A percentile compares a stretch with the other conserved stretches of the same genome.
Evolutionary conservation across 192 early-diverging fungal species (phyloP).

Genomic region (Podila epicladia): DNA sequence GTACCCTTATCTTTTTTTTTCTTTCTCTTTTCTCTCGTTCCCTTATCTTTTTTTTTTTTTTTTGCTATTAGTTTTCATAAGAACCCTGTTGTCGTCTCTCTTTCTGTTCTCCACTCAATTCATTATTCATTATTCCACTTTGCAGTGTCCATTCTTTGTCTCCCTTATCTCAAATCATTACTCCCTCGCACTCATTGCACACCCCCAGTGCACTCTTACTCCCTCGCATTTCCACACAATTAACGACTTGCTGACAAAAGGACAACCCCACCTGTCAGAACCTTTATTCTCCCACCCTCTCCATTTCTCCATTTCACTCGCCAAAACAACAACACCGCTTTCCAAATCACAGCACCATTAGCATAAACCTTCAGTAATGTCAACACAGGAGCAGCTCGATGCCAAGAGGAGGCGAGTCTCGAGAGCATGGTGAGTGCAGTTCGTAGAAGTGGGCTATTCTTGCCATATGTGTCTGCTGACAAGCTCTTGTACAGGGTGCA

Average conservation of each 20-base stretch:
- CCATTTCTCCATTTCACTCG: background rate
- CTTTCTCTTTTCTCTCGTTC: background rate
- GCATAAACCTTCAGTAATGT: background rate
- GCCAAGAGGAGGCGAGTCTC: conserved; percentile 48
- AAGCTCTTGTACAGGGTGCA: too few relatives aligned
- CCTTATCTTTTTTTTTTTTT: background rate
- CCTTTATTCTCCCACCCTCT: too few relatives aligned
- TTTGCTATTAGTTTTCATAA: too few relatives aligned
- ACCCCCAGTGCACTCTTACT: background rate
- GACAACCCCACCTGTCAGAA: too few relatives aligned
- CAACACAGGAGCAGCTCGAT: conserved; percentile 45
- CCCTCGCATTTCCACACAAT: background rate
- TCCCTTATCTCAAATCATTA: background rate
- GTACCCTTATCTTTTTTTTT: background rate
- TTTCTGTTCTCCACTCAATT: background rate
- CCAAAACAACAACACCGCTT: background rate
- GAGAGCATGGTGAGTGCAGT: conserved; percentile 29
- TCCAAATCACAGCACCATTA: background rate
- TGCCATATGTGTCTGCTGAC: background rate
- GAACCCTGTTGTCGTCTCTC: background rate
- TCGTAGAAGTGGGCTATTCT: background rate
- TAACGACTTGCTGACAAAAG: too few relatives aligned
- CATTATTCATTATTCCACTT: background rate
- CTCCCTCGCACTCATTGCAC: background rate
- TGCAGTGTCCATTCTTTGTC: background rate